A percentile compares a stretch with the other conserved stretches of the same genome.
Conservation (phyloP, 495 filamentous ascomycete genomes). For the Penicillium soppii region DNA sequence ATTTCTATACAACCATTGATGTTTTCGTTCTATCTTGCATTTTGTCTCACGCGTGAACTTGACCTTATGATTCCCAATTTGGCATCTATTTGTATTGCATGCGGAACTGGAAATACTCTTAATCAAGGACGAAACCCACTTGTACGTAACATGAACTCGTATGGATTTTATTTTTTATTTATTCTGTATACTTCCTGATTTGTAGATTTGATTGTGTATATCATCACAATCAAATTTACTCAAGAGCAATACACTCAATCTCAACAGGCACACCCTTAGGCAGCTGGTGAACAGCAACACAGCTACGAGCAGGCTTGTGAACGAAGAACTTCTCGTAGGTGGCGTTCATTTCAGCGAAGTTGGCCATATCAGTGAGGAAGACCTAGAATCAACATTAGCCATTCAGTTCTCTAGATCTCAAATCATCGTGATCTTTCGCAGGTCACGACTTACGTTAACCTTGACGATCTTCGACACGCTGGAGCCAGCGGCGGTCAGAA, state of each 20-base stretch:
- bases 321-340: constrained; percentile 85
- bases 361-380: constrained; percentile 81
- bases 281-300: constrained; percentile 85
- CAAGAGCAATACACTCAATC: constrained; percentile 82
- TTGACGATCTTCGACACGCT: constrained; percentile 74
- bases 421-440: no score
- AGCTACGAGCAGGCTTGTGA: constrained; percentile 88
- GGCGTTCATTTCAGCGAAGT: constrained; percentile 84
- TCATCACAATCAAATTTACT: constrained; percentile 33
- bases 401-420: no score
- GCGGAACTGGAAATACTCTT: constrained; percentile 2
- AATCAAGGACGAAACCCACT: not conserved
- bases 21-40: not conserved
- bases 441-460: constrained; percentile 49
- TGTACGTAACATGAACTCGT: not conserved
- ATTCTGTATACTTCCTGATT: not conserved
- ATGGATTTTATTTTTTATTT: not conserved
- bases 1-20: not conserved
- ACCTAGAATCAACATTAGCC: constrained; percentile 43
- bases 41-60: constrained; percentile 4
- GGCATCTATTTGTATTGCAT: constrained; percentile 4
- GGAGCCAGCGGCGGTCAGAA: constrained; percentile 76
- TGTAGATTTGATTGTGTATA: no score
- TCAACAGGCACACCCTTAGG: constrained; percentile 89
- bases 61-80: constrained; percentile 18